Base-by-base conservation (phyloP, 1,139 yeast species). In the Kurtzmaniella natalensis region DNA sequence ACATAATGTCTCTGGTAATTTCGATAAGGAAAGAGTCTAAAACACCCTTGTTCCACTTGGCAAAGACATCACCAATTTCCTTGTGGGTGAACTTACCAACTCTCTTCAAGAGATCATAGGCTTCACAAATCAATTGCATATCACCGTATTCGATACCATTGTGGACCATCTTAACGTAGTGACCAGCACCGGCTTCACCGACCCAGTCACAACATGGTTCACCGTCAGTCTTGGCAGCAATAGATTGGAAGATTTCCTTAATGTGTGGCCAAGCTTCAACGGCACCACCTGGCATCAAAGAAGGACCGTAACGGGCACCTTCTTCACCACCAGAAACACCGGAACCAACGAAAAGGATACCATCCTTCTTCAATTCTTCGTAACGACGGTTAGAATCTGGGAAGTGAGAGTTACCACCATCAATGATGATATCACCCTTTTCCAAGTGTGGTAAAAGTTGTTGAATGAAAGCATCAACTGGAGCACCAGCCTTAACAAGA, bases 161-260 rank as follows among this genome's bases (percentile, higher is more conserved):
- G 78, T 92, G 98, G 51, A 92, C 97, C 98, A 92, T 92, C 78
- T 92, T 92, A 61, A 92, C 97, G 72, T 84, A 92, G 72, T 92
- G 98, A 59, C 98, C 98, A 36, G 97, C 80, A 66, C 98, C 98
- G 40, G 94, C 95, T 53, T 89, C 95, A 57, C 98, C 98, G 55
- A 92, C 96, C 98, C 98, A 92, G 78, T 92, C 98, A 72, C 98
- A 92, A 73, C 98, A 92, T 60, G 98, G 96, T 71, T 92, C 96
- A 53, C 96, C 96, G 57, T 92, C 96, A 44, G 95, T 66, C 75
- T 92, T 87, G 58, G 98, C 98, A 39, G 97, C 72, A 54, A 92
- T 85, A 41, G 89, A 78, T 74, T 92, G 98, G 88, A 92, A 89
- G 57, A 92, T 92, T 42, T 78, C 81, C 79, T 92, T 92, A 59